Conservation (phyloP, 495 filamentous ascomycete genomes). For the Chaetomium cochliodes region DNA sequence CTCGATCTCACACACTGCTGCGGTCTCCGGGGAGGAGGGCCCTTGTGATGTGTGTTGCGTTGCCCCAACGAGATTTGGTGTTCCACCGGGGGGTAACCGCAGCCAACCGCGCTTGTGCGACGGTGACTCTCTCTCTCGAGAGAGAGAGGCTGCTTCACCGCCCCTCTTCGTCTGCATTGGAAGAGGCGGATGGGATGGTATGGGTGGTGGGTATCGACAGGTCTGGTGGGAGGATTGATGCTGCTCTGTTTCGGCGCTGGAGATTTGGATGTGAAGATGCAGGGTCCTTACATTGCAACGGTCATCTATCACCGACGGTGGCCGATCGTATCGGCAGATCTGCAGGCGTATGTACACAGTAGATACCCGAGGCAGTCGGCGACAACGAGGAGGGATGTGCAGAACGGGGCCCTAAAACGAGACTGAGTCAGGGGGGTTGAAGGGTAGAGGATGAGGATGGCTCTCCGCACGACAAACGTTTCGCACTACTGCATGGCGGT, state of each 20-base stretch:
- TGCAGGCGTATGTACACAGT: neutral
- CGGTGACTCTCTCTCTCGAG: neutral
- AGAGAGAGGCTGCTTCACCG: neutral
- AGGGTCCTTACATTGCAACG: neutral
- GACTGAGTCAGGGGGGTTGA: neutral
- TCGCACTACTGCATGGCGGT: slow-evolving; percentile 9
- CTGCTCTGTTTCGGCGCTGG: neutral
- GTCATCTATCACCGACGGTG: neutral
- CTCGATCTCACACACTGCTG: slow-evolving; percentile 24
- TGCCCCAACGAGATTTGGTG: slow-evolving; percentile 2
- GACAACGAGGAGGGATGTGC: neutral
- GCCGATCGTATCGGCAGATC: neutral
- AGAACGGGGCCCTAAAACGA: neutral
- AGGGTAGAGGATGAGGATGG: neutral
- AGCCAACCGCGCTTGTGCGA: neutral
- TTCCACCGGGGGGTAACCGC: neutral
- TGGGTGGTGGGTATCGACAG: neutral
- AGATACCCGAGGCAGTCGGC: neutral
- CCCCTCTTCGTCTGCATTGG: neutral
- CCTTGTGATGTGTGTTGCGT: neutral
- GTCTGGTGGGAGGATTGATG: neutral
- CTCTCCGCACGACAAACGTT: slow-evolving; percentile 4
- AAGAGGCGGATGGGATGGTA: neutral
- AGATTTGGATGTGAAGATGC: neutral
- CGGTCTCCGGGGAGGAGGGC: neutral